phyloP scores from a whole-genome alignment of 176 grass and related monocot genomes.

The Aegilops umbellulata region DNA sequence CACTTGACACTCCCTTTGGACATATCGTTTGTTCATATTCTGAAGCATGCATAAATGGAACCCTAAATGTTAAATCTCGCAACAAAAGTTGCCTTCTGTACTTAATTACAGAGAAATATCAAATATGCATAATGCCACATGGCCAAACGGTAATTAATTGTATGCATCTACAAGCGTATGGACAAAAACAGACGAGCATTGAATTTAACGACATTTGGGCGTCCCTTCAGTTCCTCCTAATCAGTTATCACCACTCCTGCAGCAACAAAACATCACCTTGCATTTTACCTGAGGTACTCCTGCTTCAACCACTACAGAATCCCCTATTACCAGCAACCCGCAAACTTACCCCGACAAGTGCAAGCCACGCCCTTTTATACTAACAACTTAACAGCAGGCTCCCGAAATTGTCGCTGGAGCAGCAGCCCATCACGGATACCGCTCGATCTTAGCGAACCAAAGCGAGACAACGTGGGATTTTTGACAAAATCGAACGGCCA shows the following conservation, averaged over 20 bases:
- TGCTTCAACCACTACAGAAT: not conserved
- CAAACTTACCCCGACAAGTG: not conserved
- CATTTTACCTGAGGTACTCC: not conserved
- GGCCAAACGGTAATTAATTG: not conserved
- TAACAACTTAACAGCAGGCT: not conserved
- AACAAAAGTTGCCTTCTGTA: not conserved
- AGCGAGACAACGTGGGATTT: too few species aligned
- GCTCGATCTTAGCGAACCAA: too few species aligned
- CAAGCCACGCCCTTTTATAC: not conserved
- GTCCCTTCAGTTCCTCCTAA: not conserved
- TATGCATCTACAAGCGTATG: not conserved
- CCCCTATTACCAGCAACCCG: slow-evolving; percentile 5
- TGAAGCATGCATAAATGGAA: not conserved
- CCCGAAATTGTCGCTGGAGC: too few species aligned
- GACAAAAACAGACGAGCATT: not conserved
- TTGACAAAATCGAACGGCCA: too few species aligned
- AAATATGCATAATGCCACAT: not conserved
- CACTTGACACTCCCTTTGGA: not conserved
- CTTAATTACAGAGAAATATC: slow-evolving; percentile 19
- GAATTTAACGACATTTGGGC: slow-evolving; percentile 4
- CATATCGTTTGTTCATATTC: not conserved
- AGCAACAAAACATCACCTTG: slow-evolving; percentile 17
- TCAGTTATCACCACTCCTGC: not conserved
- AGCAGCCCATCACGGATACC: too few species aligned
- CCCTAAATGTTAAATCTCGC: not conserved